A percentile compares a stretch with the other conserved stretches of the same genome.
phyloP scores from a whole-genome alignment of 1,139 yeast genomes.

The Protomyces inouyei region DNA sequence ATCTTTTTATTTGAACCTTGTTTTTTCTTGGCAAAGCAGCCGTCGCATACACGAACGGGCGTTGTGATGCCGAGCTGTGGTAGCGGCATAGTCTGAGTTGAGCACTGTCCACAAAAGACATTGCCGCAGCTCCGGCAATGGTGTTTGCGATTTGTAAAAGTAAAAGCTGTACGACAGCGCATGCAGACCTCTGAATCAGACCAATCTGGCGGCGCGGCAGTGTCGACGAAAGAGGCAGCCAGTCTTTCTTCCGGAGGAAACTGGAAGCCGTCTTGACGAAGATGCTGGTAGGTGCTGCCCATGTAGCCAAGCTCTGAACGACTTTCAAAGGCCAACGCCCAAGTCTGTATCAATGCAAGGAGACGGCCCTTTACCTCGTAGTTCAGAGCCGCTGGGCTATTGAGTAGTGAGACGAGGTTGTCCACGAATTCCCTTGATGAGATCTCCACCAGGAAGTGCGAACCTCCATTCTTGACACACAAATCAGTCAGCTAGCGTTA shows the following conservation, averaged over 20 bases:
- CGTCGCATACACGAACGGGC: constrained; percentile 91
- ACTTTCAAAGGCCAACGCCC: constrained; percentile 70
- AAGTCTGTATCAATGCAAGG: constrained; percentile 63
- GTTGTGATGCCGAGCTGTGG: constrained; percentile 82
- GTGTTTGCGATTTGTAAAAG: constrained; percentile 83
- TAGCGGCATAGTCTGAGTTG: constrained; percentile 62
- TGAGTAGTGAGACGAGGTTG: constrained; percentile 43
- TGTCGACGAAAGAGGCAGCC: constrained; percentile 63
- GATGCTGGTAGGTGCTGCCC: constrained; percentile 54
- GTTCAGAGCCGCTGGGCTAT: constrained; percentile 40
- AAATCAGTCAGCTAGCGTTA: constrained; percentile 59
- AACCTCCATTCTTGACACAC: constrained; percentile 90
- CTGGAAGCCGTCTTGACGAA: constrained; percentile 58
- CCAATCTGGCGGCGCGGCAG: constrained; percentile 98
- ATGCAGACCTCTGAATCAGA: constrained; percentile 91
- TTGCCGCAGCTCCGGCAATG: constrained; percentile 98
- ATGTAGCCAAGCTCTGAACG: constrained; percentile 66
- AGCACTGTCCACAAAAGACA: constrained; percentile 79
- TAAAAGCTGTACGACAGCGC: constrained; percentile 79
- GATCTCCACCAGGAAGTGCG: constrained; percentile 72
- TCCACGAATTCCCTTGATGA: constrained; percentile 86
- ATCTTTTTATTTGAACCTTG: constrained; percentile 26
- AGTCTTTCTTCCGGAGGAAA: constrained; percentile 52
- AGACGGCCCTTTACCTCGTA: constrained; percentile 56
- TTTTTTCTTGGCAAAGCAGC: constrained; percentile 49